A percentile compares a stretch with the other conserved stretches of the same genome.
Conservation (phyloP, 2,329 filamentous ascomycete genomes). For the Aspergillus sp. region DNA sequence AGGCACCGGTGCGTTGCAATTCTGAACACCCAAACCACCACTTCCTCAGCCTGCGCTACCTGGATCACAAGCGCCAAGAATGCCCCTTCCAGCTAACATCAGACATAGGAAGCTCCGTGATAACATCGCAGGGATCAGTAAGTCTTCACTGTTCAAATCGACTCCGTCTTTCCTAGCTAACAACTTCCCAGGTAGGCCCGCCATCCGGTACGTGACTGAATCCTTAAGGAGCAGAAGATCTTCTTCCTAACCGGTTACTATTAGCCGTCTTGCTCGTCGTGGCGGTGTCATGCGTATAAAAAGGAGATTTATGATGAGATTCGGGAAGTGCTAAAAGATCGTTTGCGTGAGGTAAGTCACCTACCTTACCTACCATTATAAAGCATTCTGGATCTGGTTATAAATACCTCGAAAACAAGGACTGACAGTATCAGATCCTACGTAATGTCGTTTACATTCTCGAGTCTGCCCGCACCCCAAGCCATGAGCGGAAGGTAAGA, state of each 20-base stretch:
- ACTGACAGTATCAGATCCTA: too few species aligned
- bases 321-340: slow-evolving; percentile 13
- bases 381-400: background rate
- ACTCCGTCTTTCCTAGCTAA: background rate
- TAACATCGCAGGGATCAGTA: slow-evolving; percentile 25
- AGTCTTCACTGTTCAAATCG: slow-evolving; percentile 3
- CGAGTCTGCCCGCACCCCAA: too few species aligned
- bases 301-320: slow-evolving; percentile 22
- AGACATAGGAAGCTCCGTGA: slow-evolving; percentile 14
- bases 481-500: slow-evolving; percentile 8
- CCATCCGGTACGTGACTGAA: slow-evolving; percentile 22
- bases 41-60: too few species aligned
- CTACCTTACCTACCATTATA: background rate
- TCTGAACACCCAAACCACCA: too few species aligned
- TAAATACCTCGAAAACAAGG: too few species aligned
- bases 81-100: too few species aligned
- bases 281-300: slow-evolving; percentile 29
- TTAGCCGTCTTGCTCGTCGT: slow-evolving; percentile 32
- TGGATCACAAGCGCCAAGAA: too few species aligned
- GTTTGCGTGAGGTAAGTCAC: slow-evolving; percentile 17
- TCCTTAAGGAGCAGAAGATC: background rate
- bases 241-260: background rate
- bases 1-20: too few species aligned
- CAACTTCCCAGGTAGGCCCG: slow-evolving; percentile 17
- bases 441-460: too few species aligned